Evolutionary conservation across 1,284 basidiomycete species (phyloP).

Genomic region (Leccinum fuscescens): DNA sequence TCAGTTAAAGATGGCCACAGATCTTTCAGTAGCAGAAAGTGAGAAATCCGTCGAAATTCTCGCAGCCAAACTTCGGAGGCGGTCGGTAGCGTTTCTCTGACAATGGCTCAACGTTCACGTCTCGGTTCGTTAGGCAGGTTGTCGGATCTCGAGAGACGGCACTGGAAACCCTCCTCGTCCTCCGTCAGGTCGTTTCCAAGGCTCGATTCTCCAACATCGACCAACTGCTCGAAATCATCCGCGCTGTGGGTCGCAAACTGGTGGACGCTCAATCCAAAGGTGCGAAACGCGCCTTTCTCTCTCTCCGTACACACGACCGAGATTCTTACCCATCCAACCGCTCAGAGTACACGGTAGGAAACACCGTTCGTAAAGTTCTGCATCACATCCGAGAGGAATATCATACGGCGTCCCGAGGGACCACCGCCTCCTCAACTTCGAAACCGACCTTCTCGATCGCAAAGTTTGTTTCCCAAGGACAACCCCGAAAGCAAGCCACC

Average conservation of each 20-base stretch:
- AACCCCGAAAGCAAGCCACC: slow-evolving; percentile 59
- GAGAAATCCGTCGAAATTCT: slow-evolving; percentile 64
- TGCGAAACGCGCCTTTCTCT: slow-evolving; percentile 34
- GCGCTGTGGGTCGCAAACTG: slow-evolving; percentile 75
- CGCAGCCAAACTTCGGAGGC: slow-evolving; percentile 61
- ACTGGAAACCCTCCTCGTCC: slow-evolving; percentile 82
- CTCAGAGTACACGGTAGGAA: slow-evolving; percentile 89
- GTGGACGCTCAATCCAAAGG: slow-evolving; percentile 94
- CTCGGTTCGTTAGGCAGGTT: slow-evolving; percentile 63
- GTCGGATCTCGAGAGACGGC: slow-evolving; percentile 87
- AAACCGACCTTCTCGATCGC: slow-evolving; percentile 65
- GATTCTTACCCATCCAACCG: not conserved
- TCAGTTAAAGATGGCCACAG: slow-evolving; percentile 39
- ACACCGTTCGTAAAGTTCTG: slow-evolving; percentile 88
- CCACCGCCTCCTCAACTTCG: slow-evolving; percentile 33
- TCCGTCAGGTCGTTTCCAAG: slow-evolving; percentile 86
- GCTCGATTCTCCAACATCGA: slow-evolving; percentile 87
- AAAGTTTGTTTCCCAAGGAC: slow-evolving; percentile 75
- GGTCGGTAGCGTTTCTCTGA: slow-evolving; percentile 44
- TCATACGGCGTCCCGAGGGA: slow-evolving; percentile 57
- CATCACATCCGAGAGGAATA: slow-evolving; percentile 95
- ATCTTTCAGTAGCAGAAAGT: slow-evolving; percentile 39
- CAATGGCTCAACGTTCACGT: not conserved
- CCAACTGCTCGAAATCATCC: slow-evolving; percentile 81
- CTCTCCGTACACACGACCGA: not conserved